A percentile compares a stretch with the other conserved stretches of the same genome.
These are phyloP conservation scores for Fusarium verticillioides DNA, from an alignment of 2,329 filamentous ascomycete genomes.

Conservation along the genomic window DNA sequence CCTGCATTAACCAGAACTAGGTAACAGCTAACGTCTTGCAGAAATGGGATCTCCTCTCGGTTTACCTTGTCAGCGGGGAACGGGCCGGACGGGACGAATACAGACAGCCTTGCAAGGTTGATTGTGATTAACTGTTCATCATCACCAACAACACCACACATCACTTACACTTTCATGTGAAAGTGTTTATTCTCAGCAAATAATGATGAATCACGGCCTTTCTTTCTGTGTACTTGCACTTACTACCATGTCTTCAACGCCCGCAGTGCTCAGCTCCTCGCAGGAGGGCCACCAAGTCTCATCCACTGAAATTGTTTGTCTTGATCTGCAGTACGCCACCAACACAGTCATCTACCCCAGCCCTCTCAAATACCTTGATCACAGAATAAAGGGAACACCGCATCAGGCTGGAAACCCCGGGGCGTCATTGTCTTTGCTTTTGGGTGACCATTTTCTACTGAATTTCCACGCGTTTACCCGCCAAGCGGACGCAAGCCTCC, in stretches of 20 bases:
- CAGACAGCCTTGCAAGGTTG: constrained; percentile 15
- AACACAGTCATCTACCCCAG: constrained; percentile 15
- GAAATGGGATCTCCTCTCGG: not conserved
- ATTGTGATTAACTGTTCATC: not conserved
- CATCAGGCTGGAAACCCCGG: not conserved
- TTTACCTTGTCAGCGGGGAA: constrained; percentile 27
- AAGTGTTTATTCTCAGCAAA: not conserved
- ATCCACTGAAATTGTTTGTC: constrained; percentile 18
- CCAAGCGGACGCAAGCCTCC: constrained; percentile 1
- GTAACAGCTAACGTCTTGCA: not conserved
- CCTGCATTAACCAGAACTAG: constrained; percentile 4
- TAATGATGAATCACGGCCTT: not conserved
- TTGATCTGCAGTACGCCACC: constrained; percentile 28
- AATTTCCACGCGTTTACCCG: constrained; percentile 3
- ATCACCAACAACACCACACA: constrained; percentile 1
- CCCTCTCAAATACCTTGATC: not conserved
- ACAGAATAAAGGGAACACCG: not conserved
- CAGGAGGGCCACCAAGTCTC: not conserved
- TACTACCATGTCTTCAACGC: not conserved
- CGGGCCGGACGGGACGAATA: constrained; percentile 30
- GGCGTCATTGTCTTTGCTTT: constrained; percentile 3
- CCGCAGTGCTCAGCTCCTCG: constrained; percentile 15
- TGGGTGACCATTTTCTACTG: not conserved
- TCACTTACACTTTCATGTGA: not conserved
- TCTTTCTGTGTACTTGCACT: not conserved